These are phyloP conservation scores for Russula compacta DNA, from an alignment of 768 basidiomycete species.

Conservation along the genomic window DNA sequence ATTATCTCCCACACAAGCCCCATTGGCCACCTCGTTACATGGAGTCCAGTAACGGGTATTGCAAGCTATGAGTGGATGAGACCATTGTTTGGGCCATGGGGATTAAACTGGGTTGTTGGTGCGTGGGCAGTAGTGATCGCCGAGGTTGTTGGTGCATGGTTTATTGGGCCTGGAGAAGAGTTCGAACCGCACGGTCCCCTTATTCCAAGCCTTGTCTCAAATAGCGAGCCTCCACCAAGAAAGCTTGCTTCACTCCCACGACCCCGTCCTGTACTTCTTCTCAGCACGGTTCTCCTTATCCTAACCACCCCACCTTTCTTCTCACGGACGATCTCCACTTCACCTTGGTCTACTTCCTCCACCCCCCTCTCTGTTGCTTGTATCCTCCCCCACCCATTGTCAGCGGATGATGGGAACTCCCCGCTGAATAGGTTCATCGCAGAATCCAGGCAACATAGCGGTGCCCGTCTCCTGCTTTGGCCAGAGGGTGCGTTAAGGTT, in stretches of 20 bases:
- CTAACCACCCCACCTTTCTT: constrained; percentile 52
- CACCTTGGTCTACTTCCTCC: constrained; percentile 29
- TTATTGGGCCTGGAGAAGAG: constrained; percentile 41
- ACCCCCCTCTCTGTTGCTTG: constrained; percentile 62
- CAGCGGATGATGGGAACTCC: constrained; percentile 34
- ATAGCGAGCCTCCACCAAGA: constrained; percentile 15
- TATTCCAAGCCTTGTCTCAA: not conserved
- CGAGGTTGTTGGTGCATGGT: constrained; percentile 45
- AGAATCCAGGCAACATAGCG: constrained; percentile 40
- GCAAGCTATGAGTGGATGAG: constrained; percentile 58
- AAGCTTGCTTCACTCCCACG: not conserved
- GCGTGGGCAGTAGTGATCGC: constrained; percentile 65
- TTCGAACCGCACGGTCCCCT: constrained; percentile 32
- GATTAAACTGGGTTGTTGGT: constrained; percentile 66
- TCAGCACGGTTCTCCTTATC: constrained; percentile 33
- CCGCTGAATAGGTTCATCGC: constrained; percentile 51
- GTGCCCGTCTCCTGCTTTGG: constrained; percentile 61
- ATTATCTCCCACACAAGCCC: constrained; percentile 47
- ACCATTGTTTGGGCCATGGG: constrained; percentile 45
- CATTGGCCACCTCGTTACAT: constrained; percentile 61
- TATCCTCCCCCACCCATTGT: constrained; percentile 44
- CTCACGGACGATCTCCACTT: constrained; percentile 32
- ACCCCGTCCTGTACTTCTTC: constrained; percentile 27
- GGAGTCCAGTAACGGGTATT: constrained; percentile 51
- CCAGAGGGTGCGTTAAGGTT: constrained; percentile 75